Evolutionary conservation across 148 eudicot species (phyloP).

Genomic region (Amaranthus hypochondriacus): DNA sequence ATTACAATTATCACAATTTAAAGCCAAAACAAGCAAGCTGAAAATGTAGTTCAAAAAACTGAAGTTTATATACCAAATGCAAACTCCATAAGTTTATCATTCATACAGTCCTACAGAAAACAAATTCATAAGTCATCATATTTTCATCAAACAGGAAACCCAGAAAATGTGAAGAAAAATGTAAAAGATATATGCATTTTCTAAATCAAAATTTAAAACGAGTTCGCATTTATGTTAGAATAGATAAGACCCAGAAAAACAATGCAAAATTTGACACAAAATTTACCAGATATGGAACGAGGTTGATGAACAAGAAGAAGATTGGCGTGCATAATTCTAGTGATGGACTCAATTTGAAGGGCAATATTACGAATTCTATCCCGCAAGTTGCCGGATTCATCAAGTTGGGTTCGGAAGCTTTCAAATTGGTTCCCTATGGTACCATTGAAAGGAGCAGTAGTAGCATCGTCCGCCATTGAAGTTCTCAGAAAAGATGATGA

Average conservation of each 20-base stretch:
- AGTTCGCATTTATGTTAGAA: background rate
- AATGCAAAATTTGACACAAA: background rate
- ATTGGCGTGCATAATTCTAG: conserved; percentile 63
- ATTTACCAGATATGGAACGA: conserved; percentile 62
- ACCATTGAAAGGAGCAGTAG: conserved; percentile 26
- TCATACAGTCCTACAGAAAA: background rate
- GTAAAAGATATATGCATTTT: background rate
- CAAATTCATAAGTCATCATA: background rate
- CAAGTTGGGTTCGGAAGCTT: conserved; percentile 51
- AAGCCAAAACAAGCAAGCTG: too few relatives aligned
- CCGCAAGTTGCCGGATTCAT: conserved; percentile 59
- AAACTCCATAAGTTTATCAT: background rate
- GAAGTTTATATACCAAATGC: too few relatives aligned
- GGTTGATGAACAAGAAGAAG: conserved; percentile 86
- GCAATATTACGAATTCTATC: conserved; percentile 63
- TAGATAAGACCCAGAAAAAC: background rate
- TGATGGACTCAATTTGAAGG: conserved; percentile 59
- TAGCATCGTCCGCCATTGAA: conserved; percentile 43
- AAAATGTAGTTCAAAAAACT: too few relatives aligned
- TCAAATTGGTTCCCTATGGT: conserved; percentile 65
- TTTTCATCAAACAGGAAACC: background rate
- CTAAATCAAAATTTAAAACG: background rate
- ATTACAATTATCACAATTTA: too few relatives aligned
- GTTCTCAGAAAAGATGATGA: conserved; percentile 20
- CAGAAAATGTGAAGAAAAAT: background rate